A percentile compares a stretch with the other conserved stretches of the same genome.
Evolutionary conservation across 768 basidiomycete genomes (phyloP).

Genomic region (Rhodosporidiobolus odoratus): DNA sequence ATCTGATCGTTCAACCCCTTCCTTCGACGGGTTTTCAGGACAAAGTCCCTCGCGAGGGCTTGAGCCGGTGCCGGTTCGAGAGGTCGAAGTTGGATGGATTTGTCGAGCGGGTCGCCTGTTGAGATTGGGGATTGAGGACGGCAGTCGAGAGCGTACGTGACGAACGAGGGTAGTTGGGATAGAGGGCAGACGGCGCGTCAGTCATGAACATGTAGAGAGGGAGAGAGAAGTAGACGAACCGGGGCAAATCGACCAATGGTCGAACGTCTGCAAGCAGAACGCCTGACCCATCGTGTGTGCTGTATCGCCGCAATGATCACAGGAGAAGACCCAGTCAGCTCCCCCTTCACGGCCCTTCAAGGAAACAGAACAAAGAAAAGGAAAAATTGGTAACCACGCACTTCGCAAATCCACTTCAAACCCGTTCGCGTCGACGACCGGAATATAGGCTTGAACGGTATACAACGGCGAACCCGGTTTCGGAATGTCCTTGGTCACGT

Average conservation of each 20-base stretch:
- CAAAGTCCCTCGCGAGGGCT: conserved; percentile 85
- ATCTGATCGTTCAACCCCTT: conserved; percentile 89
- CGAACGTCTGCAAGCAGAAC: conserved; percentile 95
- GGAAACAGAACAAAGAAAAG: not conserved
- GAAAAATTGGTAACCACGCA: not conserved
- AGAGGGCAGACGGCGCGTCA: too few species aligned
- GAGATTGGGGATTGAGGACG: not conserved
- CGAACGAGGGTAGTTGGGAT: conserved; percentile 73
- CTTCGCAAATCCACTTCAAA: conserved; percentile 95
- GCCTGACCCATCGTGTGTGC: conserved; percentile 96
- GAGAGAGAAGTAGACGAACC: conserved; percentile 53
- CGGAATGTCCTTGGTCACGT: conserved; percentile 95
- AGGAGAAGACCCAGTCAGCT: not conserved
- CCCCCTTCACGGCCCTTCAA: not conserved
- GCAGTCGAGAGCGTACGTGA: conserved; percentile 36
- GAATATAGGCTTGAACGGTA: conserved; percentile 96
- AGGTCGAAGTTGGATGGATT: conserved; percentile 89
- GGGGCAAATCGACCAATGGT: conserved; percentile 99
- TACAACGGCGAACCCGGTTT: conserved; percentile 97
- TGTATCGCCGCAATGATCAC: not conserved
- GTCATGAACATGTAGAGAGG: not conserved
- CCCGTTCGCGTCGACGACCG: conserved; percentile 96
- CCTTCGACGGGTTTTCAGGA: conserved; percentile 89
- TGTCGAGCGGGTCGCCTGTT: conserved; percentile 92
- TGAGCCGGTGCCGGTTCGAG: conserved; percentile 96